Conservation (phyloP, 2,329 filamentous ascomycete species). For the Fusarium agapanthi region DNA sequence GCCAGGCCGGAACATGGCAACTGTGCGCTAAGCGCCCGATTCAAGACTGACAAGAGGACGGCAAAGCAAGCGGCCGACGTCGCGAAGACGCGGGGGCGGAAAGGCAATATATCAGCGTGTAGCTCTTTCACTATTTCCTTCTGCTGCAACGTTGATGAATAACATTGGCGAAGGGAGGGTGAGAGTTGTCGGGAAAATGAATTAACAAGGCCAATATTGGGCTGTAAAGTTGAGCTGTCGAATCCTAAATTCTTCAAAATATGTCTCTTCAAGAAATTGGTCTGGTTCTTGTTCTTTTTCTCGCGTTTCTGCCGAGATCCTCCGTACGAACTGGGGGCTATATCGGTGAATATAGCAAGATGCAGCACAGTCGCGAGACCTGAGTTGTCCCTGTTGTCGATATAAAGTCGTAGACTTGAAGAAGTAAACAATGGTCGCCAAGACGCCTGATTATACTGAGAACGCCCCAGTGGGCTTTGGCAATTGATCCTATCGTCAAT, state of each 20-base stretch:
- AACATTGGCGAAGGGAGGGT: conserved; percentile 18
- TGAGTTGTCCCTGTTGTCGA: background rate
- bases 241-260: conserved; percentile 1
- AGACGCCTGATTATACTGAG: background rate
- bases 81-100: conserved; percentile 34
- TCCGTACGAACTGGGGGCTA: background rate
- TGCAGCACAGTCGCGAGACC: conserved; percentile 23
- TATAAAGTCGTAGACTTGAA: background rate
- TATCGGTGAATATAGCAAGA: conserved; percentile 7
- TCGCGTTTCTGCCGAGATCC: background rate
- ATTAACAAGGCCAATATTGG: background rate
- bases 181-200: background rate
- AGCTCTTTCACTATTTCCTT: conserved; percentile 3
- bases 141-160: background rate
- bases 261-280: background rate
- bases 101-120: background rate
- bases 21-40: conserved; percentile 38
- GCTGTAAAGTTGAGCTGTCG: background rate
- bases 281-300: background rate
- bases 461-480: background rate
- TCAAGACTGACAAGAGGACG: conserved; percentile 6
- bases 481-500: background rate
- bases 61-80: conserved; percentile 32
- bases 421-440: background rate
- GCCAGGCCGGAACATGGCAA: conserved; percentile 86